Evolutionary conservation across 2,329 filamentous ascomycete species (phyloP).

Genomic region (Pseudodiploospora longispora): DNA sequence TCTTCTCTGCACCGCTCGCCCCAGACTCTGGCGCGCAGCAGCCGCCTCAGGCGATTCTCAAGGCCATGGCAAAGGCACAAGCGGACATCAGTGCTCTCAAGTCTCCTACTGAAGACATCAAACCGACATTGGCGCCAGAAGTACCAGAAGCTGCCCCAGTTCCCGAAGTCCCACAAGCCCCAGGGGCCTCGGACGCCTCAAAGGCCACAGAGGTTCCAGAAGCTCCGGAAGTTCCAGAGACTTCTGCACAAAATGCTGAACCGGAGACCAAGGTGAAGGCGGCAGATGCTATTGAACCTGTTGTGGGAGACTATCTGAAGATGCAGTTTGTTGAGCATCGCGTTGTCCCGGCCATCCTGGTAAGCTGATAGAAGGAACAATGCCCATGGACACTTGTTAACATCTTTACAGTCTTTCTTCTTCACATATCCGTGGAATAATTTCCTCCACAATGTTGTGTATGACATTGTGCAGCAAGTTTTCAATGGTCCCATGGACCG

Average conservation of each 20-base stretch:
- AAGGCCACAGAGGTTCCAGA: neutral
- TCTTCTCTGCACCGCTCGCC: conserved; percentile 32
- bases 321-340: conserved; percentile 92
- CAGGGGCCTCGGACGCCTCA: neutral
- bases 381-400: neutral
- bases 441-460: conserved; percentile 97
- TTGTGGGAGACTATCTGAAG: conserved; percentile 92
- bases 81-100: neutral
- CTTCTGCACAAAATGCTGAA: conserved; percentile 5
- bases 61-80: neutral
- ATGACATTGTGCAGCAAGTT: conserved; percentile 97
- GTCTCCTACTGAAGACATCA: conserved; percentile 3
- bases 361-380: conserved; percentile 37
- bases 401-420: conserved; percentile 69
- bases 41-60: conserved; percentile 11
- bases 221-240: conserved; percentile 3
- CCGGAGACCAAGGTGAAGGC: conserved; percentile 11
- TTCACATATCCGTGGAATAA: conserved; percentile 99
- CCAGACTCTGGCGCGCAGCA: conserved; percentile 20
- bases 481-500: conserved; percentile 98
- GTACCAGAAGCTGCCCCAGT: no score
- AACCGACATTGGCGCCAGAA: neutral
- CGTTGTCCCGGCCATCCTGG: conserved; percentile 91
- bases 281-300: conserved; percentile 42
- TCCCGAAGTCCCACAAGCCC: neutral